A percentile compares a stretch with the other conserved stretches of the same genome.
Evolutionary conservation across 805 yeast species (phyloP).

Genomic region (Lachancea dasiensis): DNA sequence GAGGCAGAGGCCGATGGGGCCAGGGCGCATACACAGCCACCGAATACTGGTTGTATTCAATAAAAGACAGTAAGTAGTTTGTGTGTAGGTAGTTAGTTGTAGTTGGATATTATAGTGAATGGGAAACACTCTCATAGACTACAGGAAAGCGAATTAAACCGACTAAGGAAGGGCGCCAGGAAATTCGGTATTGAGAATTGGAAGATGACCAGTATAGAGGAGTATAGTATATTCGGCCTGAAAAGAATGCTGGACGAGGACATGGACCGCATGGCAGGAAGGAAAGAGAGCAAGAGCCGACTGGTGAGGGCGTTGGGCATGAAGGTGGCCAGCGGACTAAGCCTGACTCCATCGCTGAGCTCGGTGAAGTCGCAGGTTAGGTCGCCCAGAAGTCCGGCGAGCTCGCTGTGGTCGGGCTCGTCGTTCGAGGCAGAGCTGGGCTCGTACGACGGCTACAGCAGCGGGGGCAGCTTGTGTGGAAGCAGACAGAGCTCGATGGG

Average conservation of each 20-base stretch:
- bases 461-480: neutral
- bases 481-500: no score
- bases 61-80: no score
- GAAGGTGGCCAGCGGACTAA: neutral
- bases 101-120: no score
- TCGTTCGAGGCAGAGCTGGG: no score
- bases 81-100: no score
- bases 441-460: neutral
- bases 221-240: neutral
- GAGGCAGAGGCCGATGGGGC: no score
- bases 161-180: neutral
- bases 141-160: neutral
- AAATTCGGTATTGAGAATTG: no score
- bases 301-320: conserved; percentile 1
- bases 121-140: neutral
- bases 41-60: no score
- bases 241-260: conserved; percentile 1
- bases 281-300: conserved; percentile 1
- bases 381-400: conserved; percentile 1
- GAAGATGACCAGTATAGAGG: neutral
- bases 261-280: neutral
- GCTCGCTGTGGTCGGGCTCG: neutral
- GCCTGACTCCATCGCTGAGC: conserved; percentile 23
- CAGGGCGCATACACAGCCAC: no score
- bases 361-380: conserved; percentile 24